Evolutionary conservation across 75 land plant genomes (phyloP).

Genomic region (Picea glauca): DNA sequence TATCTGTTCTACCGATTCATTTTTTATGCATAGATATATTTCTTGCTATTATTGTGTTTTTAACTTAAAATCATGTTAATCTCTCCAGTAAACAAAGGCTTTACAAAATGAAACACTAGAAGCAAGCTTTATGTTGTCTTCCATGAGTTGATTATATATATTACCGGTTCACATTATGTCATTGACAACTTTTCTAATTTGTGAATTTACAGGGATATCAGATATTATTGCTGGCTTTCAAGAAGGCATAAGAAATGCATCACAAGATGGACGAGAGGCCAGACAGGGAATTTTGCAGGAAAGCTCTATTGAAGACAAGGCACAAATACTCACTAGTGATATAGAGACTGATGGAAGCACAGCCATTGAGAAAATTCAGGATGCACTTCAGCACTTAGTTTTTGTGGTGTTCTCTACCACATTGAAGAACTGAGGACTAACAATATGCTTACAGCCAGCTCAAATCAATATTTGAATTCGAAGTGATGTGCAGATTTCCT

Average conservation of each 20-base stretch:
- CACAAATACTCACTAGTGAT: slow-evolving; percentile 54
- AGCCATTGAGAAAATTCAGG: slow-evolving; percentile 77
- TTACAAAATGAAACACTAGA: no score
- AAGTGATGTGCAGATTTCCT: no score
- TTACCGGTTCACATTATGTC: no score
- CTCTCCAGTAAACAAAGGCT: no score
- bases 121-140: no score
- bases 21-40: no score
- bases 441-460: no score
- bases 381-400: slow-evolving; percentile 74
- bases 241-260: slow-evolving; percentile 57
- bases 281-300: slow-evolving; percentile 24
- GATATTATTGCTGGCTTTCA: slow-evolving; percentile 82
- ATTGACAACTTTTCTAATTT: not conserved
- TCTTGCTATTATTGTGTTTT: no score
- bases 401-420: slow-evolving; percentile 80
- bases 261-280: slow-evolving; percentile 38
- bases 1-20: no score
- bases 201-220: slow-evolving; percentile 56
- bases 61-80: no score
- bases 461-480: no score
- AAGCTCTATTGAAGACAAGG: slow-evolving; percentile 66
- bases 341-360: slow-evolving; percentile 56
- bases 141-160: no score
- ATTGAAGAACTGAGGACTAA: not conserved